Base-by-base conservation (phyloP, 2,329 filamentous ascomycete species). In the Trichophyton schoenleinii region DNA sequence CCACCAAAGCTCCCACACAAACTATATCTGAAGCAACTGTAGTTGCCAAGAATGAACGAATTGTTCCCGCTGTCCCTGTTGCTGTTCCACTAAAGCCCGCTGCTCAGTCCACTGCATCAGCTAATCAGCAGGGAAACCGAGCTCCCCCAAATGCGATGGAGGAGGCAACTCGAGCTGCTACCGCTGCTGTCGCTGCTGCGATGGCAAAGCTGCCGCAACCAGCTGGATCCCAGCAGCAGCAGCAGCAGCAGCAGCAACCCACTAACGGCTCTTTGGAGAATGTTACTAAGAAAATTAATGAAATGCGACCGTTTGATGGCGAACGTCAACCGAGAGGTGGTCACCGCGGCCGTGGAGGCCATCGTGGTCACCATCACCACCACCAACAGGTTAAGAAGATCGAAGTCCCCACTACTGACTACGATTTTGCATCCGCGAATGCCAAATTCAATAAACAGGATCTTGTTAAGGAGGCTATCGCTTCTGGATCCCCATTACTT, bases 361-460 rank as follows among this genome's bases (percentile, higher is more conserved):
- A 75, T 63, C 77, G 79, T 53, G 69, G 73, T 59, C 69, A 72
- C 61, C 71, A 77, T 13, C 68, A 73, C 48, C 77, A 75, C 48
- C 77, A 75, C 41, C 70, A 71, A 55, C 71, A 77, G 62, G 76
- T 80, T 57, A 78, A 81, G 67, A 94, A 89, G 76, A 84, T 97
- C 36, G 91, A 96, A 60, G 89, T 99, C 2, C 94, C 94, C 0
- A 83, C 87, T 57, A 86, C 89, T 1, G 94, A 97, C 70, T 99
- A 91, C 68, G 92, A 99, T 70, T 99, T 99, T 70, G 88, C 87
- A 67, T 83, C 82, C 15, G 81, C 88, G 31, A 95, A 95, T 71
- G 88, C 88, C 57, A 94, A 91, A 73, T 95, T 95, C 78, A 92
- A 90, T 78, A 87, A 95, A 76, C 85, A 89, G 68, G 88, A 92